These are phyloP conservation scores for Scheffersomyces stipitis DNA, from an alignment of 805 yeast genomes.

Conservation along the genomic window DNA sequence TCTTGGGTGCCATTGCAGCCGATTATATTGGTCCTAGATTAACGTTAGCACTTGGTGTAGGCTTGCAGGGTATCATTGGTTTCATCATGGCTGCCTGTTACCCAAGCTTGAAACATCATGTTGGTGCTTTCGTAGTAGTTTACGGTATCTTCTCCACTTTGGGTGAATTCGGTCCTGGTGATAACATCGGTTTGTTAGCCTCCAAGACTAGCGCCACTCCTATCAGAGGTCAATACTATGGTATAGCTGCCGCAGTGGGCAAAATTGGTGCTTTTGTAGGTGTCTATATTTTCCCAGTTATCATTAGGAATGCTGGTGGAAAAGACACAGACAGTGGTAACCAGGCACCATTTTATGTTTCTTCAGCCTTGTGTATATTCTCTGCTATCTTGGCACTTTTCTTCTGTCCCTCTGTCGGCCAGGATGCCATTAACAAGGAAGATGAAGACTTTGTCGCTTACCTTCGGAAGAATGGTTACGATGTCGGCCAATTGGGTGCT, in stretches of 20 bases:
- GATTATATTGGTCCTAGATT: conserved; percentile 91
- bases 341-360: conserved; percentile 78
- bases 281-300: conserved; percentile 82
- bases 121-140: conserved; percentile 80
- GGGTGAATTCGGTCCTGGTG: conserved; percentile 96
- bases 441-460: conserved; percentile 71
- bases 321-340: conserved; percentile 52
- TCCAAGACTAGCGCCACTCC: conserved; percentile 85
- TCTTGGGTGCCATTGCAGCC: conserved; percentile 80
- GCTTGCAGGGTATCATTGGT: conserved; percentile 75
- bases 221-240: conserved; percentile 87
- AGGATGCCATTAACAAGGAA: conserved; percentile 76
- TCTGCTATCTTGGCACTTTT: conserved; percentile 70
- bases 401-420: conserved; percentile 78
- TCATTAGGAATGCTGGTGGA: conserved; percentile 61
- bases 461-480: conserved; percentile 68
- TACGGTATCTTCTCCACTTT: conserved; percentile 85
- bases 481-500: conserved; percentile 59
- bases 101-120: conserved; percentile 50
- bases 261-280: conserved; percentile 93
- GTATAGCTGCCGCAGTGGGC: conserved; percentile 88
- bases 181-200: conserved; percentile 84
- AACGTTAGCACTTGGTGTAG: conserved; percentile 68
- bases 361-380: conserved; percentile 72
- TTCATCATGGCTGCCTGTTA: conserved; percentile 78